These are phyloP conservation scores for Aspergillus terreus DNA, from an alignment of 2,329 filamentous ascomycete species.

Conservation along the genomic window DNA sequence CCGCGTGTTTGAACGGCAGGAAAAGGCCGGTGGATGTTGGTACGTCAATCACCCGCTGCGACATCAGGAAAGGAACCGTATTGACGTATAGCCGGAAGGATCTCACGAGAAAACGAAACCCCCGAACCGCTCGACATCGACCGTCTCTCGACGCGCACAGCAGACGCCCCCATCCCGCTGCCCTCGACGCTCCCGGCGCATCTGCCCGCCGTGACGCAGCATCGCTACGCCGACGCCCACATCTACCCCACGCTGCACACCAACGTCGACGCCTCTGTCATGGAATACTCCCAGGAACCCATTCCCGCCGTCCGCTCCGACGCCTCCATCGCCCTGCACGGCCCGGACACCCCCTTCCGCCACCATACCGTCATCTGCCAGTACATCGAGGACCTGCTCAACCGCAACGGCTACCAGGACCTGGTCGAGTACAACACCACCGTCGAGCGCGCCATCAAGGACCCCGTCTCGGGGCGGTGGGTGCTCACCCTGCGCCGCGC, in stretches of 20 bases:
- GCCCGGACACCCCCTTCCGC: constrained; percentile 57
- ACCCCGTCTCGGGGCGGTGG: constrained; percentile 52
- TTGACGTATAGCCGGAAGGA: constrained; percentile 16
- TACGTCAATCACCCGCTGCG: constrained; percentile 23
- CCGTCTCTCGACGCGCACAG: constrained; percentile 46
- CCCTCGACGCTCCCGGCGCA: constrained; percentile 48
- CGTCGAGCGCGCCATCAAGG: constrained; percentile 52
- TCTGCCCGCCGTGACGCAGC: constrained; percentile 39
- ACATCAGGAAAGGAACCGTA: background rate
- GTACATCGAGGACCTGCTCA: constrained; percentile 56
- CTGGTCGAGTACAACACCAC: constrained; percentile 51
- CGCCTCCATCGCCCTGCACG: constrained; percentile 48
- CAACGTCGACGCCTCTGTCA: constrained; percentile 57
- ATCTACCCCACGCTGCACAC: constrained; percentile 64
- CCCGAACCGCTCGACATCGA: constrained; percentile 45
- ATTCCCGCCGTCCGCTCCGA: constrained; percentile 46
- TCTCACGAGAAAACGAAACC: constrained; percentile 32
- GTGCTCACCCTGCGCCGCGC: constrained; percentile 49
- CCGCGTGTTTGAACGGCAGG: constrained; percentile 60
- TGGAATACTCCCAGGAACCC: constrained; percentile 58
- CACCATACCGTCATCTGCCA: constrained; percentile 56
- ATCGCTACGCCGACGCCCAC: constrained; percentile 55
- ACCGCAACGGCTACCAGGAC: constrained; percentile 51
- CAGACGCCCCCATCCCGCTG: constrained; percentile 48
- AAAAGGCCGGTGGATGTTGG: constrained; percentile 60